Conservation (phyloP, 495 filamentous ascomycete genomes). For the Annulohypoxylon maeteangense region DNA sequence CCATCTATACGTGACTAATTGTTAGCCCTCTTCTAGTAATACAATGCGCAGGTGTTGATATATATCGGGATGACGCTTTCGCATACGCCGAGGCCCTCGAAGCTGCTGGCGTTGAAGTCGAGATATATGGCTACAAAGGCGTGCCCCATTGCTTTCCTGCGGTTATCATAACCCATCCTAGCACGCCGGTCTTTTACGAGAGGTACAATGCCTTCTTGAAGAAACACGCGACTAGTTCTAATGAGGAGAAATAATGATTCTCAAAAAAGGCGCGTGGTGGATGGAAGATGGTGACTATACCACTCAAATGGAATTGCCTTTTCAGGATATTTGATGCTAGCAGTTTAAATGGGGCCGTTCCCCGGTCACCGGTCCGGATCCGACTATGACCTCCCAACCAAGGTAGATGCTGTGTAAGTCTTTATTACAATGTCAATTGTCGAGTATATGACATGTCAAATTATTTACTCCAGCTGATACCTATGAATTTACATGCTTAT, state of each 20-base stretch:
- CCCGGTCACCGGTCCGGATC: too few species aligned
- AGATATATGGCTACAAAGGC: constrained; percentile 36
- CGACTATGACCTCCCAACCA: too few species aligned
- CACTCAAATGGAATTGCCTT: too few species aligned
- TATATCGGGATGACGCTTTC: constrained; percentile 42
- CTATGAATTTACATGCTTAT: too few species aligned
- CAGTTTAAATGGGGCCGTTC: too few species aligned
- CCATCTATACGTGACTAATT: background rate
- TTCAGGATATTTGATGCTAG: too few species aligned
- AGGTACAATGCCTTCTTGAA: constrained; percentile 35
- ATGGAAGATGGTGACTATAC: too few species aligned
- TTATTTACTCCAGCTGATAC: too few species aligned
- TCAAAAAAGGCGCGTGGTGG: too few species aligned
- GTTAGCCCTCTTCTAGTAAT: constrained; percentile 25
- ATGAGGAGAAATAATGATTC: background rate
- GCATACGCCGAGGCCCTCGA: constrained; percentile 45
- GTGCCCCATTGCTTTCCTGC: constrained; percentile 46
- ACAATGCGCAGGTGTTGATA: constrained; percentile 42
- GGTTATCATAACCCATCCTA: constrained; percentile 24
- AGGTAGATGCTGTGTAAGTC: too few species aligned
- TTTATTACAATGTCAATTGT: too few species aligned
- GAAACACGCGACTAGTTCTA: constrained; percentile 24
- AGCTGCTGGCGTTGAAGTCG: constrained; percentile 30
- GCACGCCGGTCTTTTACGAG: constrained; percentile 36
- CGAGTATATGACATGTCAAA: too few species aligned